Base-by-base conservation (phyloP, 2,329 filamentous ascomycete genomes). In the Amauroascus niger region DNA sequence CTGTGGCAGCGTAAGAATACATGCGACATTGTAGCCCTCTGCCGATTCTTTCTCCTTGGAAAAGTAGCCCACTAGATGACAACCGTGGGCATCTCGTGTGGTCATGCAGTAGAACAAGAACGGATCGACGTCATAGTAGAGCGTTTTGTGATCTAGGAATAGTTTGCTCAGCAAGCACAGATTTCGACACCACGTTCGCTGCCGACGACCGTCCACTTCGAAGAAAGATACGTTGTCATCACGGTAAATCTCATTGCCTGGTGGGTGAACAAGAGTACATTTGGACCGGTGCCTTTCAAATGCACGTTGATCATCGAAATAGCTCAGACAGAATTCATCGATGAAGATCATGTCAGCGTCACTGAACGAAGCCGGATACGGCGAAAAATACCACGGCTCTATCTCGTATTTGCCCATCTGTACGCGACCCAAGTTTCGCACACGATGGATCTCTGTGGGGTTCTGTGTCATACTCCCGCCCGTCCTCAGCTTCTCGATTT, bases 391-490 rank as follows among this genome's bases (percentile, higher is more conserved):
- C 93, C 93, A 98, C 0, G 93, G 93, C 67, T 95, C 94, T 41
- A 98, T 81, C 63, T 96, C 88, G 66, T 83, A 86, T 62, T 84
- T 83, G 43, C 93, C 94, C 76, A 98, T 97, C 67, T 97, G 91
- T 2, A 98, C 84, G 61, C 86, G 90, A 52, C 87, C 88, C 60
- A 98, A 83, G 66, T 98, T 98, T 64, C 93, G 85, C 53, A 98
- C 95, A 51, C 94, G 86, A 22, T 91, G 91, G 57, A 98, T 89
- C 66, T 98, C 94, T 11, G 91, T 89, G 54, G 95, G 93, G 60
- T 97, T 97, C 67, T 98, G 94, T 9, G 94, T 98, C 93, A 98
- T 97, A 57, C 89, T 96, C 30, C 93, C 94, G 22, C 88, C 87
- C 2, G 89, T 95, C 39, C 93, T 83, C 8, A 98, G 78, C 67